These are phyloP conservation scores for Beauveria sp. DNA, from an alignment of 2,329 filamentous ascomycete genomes.

Conservation along the genomic window DNA sequence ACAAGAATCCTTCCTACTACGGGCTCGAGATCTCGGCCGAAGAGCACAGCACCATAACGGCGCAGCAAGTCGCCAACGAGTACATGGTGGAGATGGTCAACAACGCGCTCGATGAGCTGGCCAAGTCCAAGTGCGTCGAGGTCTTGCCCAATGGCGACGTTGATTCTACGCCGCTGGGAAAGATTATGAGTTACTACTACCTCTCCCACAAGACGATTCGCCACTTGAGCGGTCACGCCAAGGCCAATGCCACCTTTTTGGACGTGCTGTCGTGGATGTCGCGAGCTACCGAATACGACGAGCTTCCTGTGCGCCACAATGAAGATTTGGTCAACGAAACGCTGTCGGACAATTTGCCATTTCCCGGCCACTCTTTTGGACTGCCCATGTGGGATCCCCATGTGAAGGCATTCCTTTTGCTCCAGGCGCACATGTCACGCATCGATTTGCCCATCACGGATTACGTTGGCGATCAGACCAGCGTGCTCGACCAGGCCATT, in stretches of 20 bases:
- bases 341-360: slow-evolving; percentile 71
- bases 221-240: slow-evolving; percentile 69
- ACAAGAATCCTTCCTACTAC: slow-evolving; percentile 98
- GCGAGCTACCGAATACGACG: slow-evolving; percentile 89
- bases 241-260: slow-evolving; percentile 65
- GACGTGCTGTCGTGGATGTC: slow-evolving; percentile 91
- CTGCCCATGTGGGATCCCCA: slow-evolving; percentile 98
- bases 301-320: slow-evolving; percentile 94
- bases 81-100: slow-evolving; percentile 93
- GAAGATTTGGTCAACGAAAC: slow-evolving; percentile 96
- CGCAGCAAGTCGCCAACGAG: slow-evolving; percentile 82
- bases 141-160: slow-evolving; percentile 83
- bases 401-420: slow-evolving; percentile 86
- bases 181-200: slow-evolving; percentile 99
- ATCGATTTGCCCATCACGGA: slow-evolving; percentile 90
- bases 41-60: slow-evolving; percentile 79
- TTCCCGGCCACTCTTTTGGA: slow-evolving; percentile 50
- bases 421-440: slow-evolving; percentile 92
- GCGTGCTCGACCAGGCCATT: slow-evolving; percentile 88
- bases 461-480: slow-evolving; percentile 89
- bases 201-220: slow-evolving; percentile 92
- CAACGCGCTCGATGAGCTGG: slow-evolving; percentile 73
- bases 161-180: slow-evolving; percentile 82
- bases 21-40: slow-evolving; percentile 89
- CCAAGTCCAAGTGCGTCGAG: slow-evolving; percentile 74